Percentiles rank a stretch among this genome's conserved stretches.
phyloP scores from a whole-genome alignment of 192 early-diverging fungal species.

The Spinellus fusiger region DNA sequence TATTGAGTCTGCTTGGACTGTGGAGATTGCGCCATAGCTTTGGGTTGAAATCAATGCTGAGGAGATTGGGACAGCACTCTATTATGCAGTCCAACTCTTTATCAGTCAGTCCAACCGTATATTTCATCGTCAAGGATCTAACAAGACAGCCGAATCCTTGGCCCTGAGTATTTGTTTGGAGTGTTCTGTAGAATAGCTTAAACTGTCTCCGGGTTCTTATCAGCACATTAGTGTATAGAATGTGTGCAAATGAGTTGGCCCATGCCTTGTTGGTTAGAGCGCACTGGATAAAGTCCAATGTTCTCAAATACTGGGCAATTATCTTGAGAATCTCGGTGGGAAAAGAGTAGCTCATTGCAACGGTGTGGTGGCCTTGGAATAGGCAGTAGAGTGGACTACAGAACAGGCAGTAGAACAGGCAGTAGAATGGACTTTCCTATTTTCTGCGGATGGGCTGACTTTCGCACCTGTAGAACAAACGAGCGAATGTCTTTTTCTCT shows the following conservation, averaged over 20 bases:
- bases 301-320: not conserved
- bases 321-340: not conserved
- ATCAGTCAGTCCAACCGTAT: not conserved
- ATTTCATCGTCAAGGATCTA: not conserved
- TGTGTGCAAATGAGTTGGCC: not conserved
- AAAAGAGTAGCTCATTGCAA: not conserved
- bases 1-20: not conserved
- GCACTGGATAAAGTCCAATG: not conserved
- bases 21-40: not conserved
- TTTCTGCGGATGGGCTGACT: too few species aligned
- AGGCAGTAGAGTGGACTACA: too few species aligned
- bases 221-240: not conserved
- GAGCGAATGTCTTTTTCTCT: too few species aligned
- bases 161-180: not conserved
- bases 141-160: not conserved
- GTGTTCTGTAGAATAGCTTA: not conserved
- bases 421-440: not conserved
- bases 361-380: not conserved
- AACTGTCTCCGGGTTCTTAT: not conserved
- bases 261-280: not conserved
- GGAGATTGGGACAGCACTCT: not conserved
- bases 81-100: not conserved
- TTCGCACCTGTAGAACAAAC: too few species aligned
- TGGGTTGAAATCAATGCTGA: not conserved
- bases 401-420: not conserved